A percentile compares a stretch with the other conserved stretches of the same genome.
Evolutionary conservation across 257 asterid genomes (phyloP).

Genomic region (Euphrasia confusa): DNA sequence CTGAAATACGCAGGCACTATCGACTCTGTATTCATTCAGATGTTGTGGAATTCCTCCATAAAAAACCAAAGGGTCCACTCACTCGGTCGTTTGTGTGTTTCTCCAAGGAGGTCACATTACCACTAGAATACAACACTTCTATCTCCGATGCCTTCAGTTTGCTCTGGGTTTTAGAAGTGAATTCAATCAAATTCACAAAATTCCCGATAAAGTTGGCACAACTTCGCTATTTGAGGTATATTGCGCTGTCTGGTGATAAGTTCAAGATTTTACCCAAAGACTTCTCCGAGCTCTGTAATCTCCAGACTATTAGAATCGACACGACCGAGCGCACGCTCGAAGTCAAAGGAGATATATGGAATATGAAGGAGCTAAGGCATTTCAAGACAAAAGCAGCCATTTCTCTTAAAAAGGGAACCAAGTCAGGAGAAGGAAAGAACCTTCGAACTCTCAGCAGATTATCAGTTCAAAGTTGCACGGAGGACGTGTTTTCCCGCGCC

Average conservation of each 20-base stretch:
- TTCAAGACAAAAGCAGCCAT: slow-evolving; percentile 31
- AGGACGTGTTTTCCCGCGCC: background rate
- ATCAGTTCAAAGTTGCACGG: slow-evolving; percentile 28
- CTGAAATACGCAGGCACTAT: slow-evolving; percentile 11
- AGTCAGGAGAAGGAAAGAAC: background rate
- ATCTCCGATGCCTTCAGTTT: slow-evolving; percentile 27
- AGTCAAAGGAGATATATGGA: slow-evolving; percentile 29
- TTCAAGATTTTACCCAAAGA: slow-evolving; percentile 14
- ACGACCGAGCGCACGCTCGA: slow-evolving; percentile 16
- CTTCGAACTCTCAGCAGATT: slow-evolving; percentile 28
- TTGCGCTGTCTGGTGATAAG: slow-evolving; percentile 18
- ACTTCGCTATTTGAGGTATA: slow-evolving; percentile 26
- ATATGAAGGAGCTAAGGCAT: slow-evolving; percentile 35
- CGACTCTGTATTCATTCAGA: slow-evolving; percentile 6
- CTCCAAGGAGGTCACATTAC: slow-evolving; percentile 6
- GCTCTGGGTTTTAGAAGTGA: slow-evolving; percentile 30
- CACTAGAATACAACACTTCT: slow-evolving; percentile 4
- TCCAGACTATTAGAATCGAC: slow-evolving; percentile 30
- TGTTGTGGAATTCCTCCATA: slow-evolving; percentile 18
- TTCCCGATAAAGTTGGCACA: slow-evolving; percentile 28
- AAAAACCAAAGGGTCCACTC: slow-evolving; percentile 21
- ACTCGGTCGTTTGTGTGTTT: slow-evolving; percentile 33
- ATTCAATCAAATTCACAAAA: slow-evolving; percentile 25
- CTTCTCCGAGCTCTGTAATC: slow-evolving; percentile 29
- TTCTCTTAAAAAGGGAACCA: background rate